phyloP scores from a whole-genome alignment of 768 basidiomycete genomes.

The Porpolomopsis calyptriformis region DNA sequence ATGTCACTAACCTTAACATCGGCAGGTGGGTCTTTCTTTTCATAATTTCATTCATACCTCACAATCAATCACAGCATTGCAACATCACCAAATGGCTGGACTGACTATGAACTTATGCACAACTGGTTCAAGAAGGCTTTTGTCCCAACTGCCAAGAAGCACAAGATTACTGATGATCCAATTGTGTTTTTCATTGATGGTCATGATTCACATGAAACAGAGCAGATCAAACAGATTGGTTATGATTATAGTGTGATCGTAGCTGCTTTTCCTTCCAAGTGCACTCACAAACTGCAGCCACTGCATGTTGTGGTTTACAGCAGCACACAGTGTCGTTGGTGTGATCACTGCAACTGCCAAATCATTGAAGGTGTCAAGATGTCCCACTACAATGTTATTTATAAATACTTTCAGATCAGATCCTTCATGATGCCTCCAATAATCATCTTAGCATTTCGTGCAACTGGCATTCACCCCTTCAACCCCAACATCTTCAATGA shows the following conservation, averaged over 20 bases:
- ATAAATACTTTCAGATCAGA: background rate
- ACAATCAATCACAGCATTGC: conserved; percentile 15
- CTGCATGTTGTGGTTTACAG: conserved; percentile 27
- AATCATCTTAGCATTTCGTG: conserved; percentile 15
- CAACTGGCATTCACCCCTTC: conserved; percentile 17
- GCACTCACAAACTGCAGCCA: conserved; percentile 27
- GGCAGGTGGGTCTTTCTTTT: background rate
- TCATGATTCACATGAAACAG: conserved; percentile 25
- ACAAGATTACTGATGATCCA: conserved; percentile 10
- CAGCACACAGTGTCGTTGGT: conserved; percentile 10
- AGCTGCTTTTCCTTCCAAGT: conserved; percentile 24
- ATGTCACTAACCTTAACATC: conserved; percentile 1
- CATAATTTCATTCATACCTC: background rate
- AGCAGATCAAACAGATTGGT: conserved; percentile 12
- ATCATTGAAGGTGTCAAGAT: background rate
- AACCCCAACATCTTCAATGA: conserved; percentile 13
- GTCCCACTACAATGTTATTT: background rate
- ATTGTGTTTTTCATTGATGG: conserved; percentile 27
- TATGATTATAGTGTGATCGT: conserved; percentile 19
- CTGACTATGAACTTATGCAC: conserved; percentile 16
- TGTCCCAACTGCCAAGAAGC: conserved; percentile 17
- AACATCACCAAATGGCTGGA: conserved; percentile 26
- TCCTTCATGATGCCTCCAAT: too few species aligned
- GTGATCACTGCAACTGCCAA: background rate
- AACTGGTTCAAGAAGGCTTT: conserved; percentile 23